Evolutionary conservation across 352 stramenopile species (phyloP).

Genomic region (Aphanomyces euteiches): DNA sequence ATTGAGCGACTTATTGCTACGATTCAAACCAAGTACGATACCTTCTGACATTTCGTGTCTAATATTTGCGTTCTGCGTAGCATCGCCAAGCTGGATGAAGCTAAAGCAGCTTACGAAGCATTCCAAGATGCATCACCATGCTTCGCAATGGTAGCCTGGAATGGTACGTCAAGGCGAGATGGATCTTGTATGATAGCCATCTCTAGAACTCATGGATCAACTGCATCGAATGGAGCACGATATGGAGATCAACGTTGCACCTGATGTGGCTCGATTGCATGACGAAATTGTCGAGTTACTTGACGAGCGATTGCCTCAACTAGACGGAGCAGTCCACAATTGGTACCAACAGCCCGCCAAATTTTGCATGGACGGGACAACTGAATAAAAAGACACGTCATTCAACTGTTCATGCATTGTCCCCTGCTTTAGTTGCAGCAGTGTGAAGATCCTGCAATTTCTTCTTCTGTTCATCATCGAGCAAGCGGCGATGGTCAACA

Average conservation of each 20-base stretch:
- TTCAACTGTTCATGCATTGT: slow-evolving; percentile 31
- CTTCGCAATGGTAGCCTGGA: neutral
- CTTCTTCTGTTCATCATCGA: slow-evolving; percentile 62
- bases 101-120: neutral
- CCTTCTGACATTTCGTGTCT: no score
- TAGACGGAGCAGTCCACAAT: neutral
- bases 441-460: slow-evolving; percentile 69
- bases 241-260: neutral
- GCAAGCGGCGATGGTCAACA: slow-evolving; percentile 47
- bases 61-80: neutral
- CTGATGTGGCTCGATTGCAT: neutral
- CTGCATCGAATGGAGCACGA: neutral
- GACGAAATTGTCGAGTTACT: neutral
- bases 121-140: slow-evolving; percentile 15
- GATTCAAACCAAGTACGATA: slow-evolving; percentile 2
- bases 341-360: slow-evolving; percentile 19
- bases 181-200: neutral
- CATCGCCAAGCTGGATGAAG: slow-evolving; percentile 5
- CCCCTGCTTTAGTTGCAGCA: slow-evolving; percentile 58
- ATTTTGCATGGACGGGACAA: neutral
- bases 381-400: neutral
- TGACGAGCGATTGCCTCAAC: neutral
- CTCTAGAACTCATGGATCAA: slow-evolving; percentile 17
- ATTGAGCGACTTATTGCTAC: neutral
- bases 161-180: neutral